Base-by-base conservation (phyloP, 495 filamentous ascomycete species). In the Tuber melanosporum region DNA sequence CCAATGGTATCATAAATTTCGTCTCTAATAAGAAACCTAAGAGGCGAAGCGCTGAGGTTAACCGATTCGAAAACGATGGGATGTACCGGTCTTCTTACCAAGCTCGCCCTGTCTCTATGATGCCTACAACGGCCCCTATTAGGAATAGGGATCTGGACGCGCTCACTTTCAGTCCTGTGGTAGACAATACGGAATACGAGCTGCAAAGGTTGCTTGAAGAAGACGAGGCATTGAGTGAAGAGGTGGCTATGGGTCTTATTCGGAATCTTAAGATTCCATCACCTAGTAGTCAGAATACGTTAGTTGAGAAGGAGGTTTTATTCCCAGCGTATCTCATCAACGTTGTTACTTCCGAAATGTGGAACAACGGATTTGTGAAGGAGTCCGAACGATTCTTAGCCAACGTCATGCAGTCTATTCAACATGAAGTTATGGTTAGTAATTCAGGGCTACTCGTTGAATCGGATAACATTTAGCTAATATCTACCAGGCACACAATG, bases 281-380 rank as follows among this genome's bases (percentile, higher is more conserved):
- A 9, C 94, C 95, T 10, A 90, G 90, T 76, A 91, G 91, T 17
- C 93, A 88, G 74, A 95, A 95, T 12, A 91, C 93, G 41, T 94
- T 95, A 14, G 94, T 92, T 42, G 96, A 98, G 86, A 99, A 99
- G 87, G 95, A 99, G 84, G 95, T 99, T 46, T 87, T 99, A 73
- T 99, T 98, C 89, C 96, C 95, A 36, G 94, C 95, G 2, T 99
- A 98, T 83, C 89, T 99, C 77, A 99, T 99, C 86, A 99, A 99
- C 85, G 90, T 99, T 45, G 95, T 99, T 71, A 99, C 95, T 20
- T 97, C 94, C 19, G 95, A 99, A 86, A 99, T 99, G 95, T 99
- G 95, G 95, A 99, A 99, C 87, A 99, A 99, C 82, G 95, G 95
- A 42, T 99, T 97, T 83, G 96, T 99, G 78, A 98, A 99, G 87